Conservation (phyloP, 441 rosid species). For the Rhodomyrtus psidioides region DNA sequence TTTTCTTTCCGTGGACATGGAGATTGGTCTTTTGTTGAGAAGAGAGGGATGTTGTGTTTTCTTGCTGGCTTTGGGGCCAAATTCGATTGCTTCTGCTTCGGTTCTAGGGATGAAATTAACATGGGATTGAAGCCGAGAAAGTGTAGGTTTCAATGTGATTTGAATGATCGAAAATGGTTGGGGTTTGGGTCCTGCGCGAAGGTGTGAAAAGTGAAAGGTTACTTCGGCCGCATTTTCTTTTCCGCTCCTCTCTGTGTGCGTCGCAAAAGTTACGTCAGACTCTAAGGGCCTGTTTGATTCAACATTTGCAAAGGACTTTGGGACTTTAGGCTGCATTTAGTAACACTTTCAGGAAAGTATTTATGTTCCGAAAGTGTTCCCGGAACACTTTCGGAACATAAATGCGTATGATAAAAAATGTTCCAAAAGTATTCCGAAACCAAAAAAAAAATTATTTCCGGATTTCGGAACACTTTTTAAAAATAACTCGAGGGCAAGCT, state of each 20-base stretch:
- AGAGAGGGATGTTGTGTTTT: conserved; percentile 45
- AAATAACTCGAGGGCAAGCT: too few relatives aligned
- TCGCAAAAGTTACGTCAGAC: background rate
- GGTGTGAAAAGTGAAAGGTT: background rate
- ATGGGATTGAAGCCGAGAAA: background rate
- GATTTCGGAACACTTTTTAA: too few relatives aligned
- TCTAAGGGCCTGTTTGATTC: too few relatives aligned
- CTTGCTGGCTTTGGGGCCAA: conserved; percentile 1
- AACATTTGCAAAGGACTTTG: too few relatives aligned
- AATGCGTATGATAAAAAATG: too few relatives aligned
- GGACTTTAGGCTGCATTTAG: too few relatives aligned
- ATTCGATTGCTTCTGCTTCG: background rate
- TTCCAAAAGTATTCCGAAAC: too few relatives aligned
- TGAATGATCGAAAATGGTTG: conserved; percentile 1
- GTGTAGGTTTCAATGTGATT: conserved; percentile 10
- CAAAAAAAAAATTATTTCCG: too few relatives aligned
- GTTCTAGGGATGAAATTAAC: background rate
- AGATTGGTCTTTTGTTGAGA: background rate
- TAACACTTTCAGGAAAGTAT: too few relatives aligned
- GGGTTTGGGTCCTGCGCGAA: background rate
- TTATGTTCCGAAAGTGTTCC: too few relatives aligned
- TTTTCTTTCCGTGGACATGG: background rate
- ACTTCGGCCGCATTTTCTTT: background rate
- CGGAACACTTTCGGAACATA: too few relatives aligned
- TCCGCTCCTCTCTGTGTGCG: background rate